Evolutionary conservation across 495 filamentous ascomycete genomes (phyloP).

Genomic region (Neurospora sp.): DNA sequence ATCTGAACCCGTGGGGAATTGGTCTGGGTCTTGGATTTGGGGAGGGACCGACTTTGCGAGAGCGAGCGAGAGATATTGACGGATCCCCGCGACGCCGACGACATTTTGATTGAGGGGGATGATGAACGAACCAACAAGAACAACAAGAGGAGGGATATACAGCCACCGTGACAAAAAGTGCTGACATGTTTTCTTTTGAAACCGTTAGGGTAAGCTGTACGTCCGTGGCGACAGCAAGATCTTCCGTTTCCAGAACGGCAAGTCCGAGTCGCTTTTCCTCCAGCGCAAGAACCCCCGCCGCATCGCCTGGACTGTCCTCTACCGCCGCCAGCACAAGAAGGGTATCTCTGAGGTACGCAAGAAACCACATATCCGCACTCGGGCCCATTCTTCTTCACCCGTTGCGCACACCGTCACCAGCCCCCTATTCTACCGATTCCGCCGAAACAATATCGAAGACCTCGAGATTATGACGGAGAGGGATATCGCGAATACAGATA

Average conservation of each 20-base stretch:
- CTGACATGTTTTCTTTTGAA: slow-evolving; percentile 17
- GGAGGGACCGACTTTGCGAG: background rate
- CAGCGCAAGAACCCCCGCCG: slow-evolving; percentile 99
- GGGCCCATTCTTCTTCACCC: background rate
- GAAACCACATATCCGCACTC: slow-evolving; percentile 7
- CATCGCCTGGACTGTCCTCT: slow-evolving; percentile 97
- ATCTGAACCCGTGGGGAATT: background rate
- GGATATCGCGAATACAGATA: background rate
- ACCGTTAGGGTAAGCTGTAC: slow-evolving; percentile 88
- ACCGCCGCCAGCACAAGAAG: slow-evolving; percentile 98
- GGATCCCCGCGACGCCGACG: background rate
- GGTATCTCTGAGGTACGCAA: slow-evolving; percentile 96
- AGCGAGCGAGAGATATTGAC: background rate
- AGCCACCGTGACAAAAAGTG: background rate
- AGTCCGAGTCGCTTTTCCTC: slow-evolving; percentile 98
- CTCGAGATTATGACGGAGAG: background rate
- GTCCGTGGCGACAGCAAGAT: slow-evolving; percentile 99
- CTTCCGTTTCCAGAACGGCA: slow-evolving; percentile 99
- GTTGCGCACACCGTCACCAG: slow-evolving; percentile 8
- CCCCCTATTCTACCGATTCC: background rate
- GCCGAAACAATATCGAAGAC: background rate
- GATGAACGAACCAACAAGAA: background rate
- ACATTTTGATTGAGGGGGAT: background rate
- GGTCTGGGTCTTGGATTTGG: background rate
- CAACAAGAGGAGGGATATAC: background rate